Conservation (phyloP, 768 basidiomycete genomes). For the Pisolithus orientalis region DNA sequence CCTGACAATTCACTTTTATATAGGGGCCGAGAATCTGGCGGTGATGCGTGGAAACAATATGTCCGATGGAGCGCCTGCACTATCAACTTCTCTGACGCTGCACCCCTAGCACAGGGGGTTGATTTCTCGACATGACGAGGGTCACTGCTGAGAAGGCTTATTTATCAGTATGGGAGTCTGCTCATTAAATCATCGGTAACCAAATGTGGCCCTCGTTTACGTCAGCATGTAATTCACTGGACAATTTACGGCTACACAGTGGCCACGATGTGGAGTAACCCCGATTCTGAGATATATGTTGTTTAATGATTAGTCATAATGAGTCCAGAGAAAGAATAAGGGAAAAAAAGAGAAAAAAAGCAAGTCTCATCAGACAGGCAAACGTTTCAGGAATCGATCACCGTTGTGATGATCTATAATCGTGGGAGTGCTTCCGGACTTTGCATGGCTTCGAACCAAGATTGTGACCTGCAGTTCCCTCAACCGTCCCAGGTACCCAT, state of each 20-base stretch:
- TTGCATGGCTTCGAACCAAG: constrained; percentile 12
- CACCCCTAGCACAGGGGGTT: constrained; percentile 91
- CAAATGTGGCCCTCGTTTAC: constrained; percentile 20
- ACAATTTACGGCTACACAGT: constrained; percentile 1
- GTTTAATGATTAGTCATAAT: constrained; percentile 11
- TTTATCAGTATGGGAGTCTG: constrained; percentile 7
- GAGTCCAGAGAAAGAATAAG: background rate
- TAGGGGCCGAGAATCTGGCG: constrained; percentile 94
- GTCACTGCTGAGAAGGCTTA: background rate
- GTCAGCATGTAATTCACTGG: constrained; percentile 17
- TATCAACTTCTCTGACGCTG: constrained; percentile 85
- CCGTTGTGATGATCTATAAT: constrained; percentile 29
- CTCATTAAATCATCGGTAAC: constrained; percentile 10
- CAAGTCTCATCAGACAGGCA: constrained; percentile 5
- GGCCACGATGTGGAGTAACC: constrained; percentile 7
- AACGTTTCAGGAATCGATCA: constrained; percentile 24
- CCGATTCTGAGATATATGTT: constrained; percentile 5
- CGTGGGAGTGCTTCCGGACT: constrained; percentile 22
- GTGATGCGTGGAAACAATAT: constrained; percentile 98
- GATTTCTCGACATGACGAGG: constrained; percentile 52
- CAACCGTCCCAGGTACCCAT: constrained; percentile 21
- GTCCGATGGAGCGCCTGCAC: constrained; percentile 91
- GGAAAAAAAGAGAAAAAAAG: background rate
- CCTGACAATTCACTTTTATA: constrained; percentile 25
- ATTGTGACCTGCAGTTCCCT: constrained; percentile 11